A percentile compares a stretch with the other conserved stretches of the same genome.
Evolutionary conservation across 2,329 filamentous ascomycete species (phyloP).

Genomic region (Blastomyces percursus): DNA sequence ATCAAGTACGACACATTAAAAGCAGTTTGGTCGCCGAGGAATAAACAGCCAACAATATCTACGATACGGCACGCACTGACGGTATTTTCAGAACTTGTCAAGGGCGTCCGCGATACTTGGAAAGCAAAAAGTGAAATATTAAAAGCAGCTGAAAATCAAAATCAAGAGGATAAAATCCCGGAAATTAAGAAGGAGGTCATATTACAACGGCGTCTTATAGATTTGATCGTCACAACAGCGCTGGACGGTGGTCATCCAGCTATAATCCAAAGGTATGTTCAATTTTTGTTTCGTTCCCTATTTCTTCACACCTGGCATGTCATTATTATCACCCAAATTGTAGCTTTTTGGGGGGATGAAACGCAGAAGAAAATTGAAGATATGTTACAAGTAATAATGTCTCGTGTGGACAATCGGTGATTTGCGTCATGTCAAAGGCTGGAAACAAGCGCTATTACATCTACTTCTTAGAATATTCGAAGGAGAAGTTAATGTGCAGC

Average conservation of each 20-base stretch:
- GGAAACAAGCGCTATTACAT: constrained; percentile 21
- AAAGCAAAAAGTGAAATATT: constrained; percentile 47
- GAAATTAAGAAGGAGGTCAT: constrained; percentile 47
- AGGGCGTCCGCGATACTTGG: constrained; percentile 51
- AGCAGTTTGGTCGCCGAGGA: constrained; percentile 49
- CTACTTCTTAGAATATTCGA: constrained; percentile 4
- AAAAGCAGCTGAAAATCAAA: constrained; percentile 48
- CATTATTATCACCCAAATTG: constrained; percentile 19
- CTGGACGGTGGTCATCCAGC: constrained; percentile 36
- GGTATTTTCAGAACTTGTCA: constrained; percentile 49
- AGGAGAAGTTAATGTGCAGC: constrained; percentile 2
- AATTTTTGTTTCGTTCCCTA: constrained; percentile 10
- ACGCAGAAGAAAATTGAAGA: constrained; percentile 17
- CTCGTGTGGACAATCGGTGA: constrained; percentile 19
- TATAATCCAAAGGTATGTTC: constrained; percentile 41
- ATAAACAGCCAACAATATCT: constrained; percentile 38
- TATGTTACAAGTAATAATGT: constrained; percentile 27
- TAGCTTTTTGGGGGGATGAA: constrained; percentile 23
- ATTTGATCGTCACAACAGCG: constrained; percentile 38
- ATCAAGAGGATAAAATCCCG: constrained; percentile 43
- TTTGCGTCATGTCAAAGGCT: constrained; percentile 15
- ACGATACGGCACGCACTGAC: constrained; percentile 46
- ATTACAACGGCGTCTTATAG: constrained; percentile 47
- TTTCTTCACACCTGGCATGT: constrained; percentile 11
- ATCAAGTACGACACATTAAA: constrained; percentile 50